Base-by-base conservation (phyloP, 306 rosid species). In the Gleditsia sinensis region DNA sequence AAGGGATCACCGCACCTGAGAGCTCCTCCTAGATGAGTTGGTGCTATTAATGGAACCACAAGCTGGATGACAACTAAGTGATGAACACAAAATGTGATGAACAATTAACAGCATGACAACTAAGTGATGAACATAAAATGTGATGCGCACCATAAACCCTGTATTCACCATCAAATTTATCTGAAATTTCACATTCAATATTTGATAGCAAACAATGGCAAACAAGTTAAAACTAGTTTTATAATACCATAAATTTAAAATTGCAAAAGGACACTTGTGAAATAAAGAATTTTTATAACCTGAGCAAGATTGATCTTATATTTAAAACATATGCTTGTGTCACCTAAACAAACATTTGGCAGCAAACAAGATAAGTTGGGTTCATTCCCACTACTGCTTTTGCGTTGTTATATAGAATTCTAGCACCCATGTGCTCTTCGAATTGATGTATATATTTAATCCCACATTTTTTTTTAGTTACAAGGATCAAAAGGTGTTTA, bases 171-270 rank as follows among this genome's bases (percentile, higher is more conserved):
- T 28, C 63, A 57, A 28, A 14, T n/a, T 57, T 55, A 9, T n/a
- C n/a, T 6, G 7, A 27, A 25, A 55, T n/a, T 13, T 55, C 61
- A 25, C 36, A 12, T 25, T 24, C 40, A 57, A 57, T 30, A 57
- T 7, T 16, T 57, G 64, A 30, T 20, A 14, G 40, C 73, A 71
- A 66, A 79, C 67, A 40, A 54, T 20, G 12, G 40, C 73, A 71
- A 66, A 79, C 67, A 40, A 54, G 57, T 49, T 58, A 28, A 68
- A n/a, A n/a, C n/a, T n/a, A n/a, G n/a, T n/a, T n/a, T n/a, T n/a
- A n/a, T n/a, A n/a, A n/a, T n/a, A n/a, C n/a, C n/a, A n/a, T n/a
- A n/a, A n/a, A n/a, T n/a, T n/a, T n/a, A n/a, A n/a, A n/a, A n/a
- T n/a, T n/a, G n/a, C n/a, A n/a, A n/a, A n/a, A n/a, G n/a, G n/a